Evolutionary conservation across 2,329 filamentous ascomycete genomes (phyloP).

Genomic region (Diaporthe citri): DNA sequence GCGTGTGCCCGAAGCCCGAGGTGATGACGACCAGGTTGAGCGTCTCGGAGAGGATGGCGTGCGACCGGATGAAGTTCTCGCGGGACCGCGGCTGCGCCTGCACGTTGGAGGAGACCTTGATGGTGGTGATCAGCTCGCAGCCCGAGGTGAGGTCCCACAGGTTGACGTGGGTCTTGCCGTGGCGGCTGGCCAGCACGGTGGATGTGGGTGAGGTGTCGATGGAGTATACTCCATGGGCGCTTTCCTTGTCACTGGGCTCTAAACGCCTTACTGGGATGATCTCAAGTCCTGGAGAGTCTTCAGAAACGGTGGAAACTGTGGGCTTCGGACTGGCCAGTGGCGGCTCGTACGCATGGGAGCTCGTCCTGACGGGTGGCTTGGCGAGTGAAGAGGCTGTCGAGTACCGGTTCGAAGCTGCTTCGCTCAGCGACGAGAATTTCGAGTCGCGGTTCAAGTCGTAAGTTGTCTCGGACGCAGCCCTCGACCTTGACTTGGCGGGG

Average conservation of each 20-base stretch:
- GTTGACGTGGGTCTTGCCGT: slow-evolving; percentile 48
- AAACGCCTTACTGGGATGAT: slow-evolving; percentile 43
- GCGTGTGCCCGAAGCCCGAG: slow-evolving; percentile 53
- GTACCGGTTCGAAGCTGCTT: slow-evolving; percentile 25
- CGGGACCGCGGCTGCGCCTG: slow-evolving; percentile 54
- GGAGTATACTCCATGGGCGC: slow-evolving; percentile 49
- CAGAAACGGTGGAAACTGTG: background rate
- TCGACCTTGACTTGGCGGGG: slow-evolving; percentile 26
- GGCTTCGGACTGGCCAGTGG: background rate
- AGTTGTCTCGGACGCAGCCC: slow-evolving; percentile 28
- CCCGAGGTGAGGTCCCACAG: slow-evolving; percentile 46
- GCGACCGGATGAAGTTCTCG: slow-evolving; percentile 58
- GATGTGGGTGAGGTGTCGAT: slow-evolving; percentile 52
- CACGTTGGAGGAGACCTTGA: slow-evolving; percentile 56
- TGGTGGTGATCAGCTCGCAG: slow-evolving; percentile 43
- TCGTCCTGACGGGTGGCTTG: slow-evolving; percentile 28
- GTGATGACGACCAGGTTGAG: slow-evolving; percentile 54
- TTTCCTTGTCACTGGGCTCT: slow-evolving; percentile 47
- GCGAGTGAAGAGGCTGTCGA: slow-evolving; percentile 25
- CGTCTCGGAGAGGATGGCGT: slow-evolving; percentile 56
- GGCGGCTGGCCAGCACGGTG: slow-evolving; percentile 51
- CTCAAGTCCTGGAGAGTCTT: slow-evolving; percentile 17
- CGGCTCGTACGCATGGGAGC: slow-evolving; percentile 27
- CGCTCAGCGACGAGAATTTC: slow-evolving; percentile 29
- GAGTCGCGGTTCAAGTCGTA: slow-evolving; percentile 27